Conservation (phyloP, 2,329 filamentous ascomycete genomes). For the Colletotrichum eremochloae region DNA sequence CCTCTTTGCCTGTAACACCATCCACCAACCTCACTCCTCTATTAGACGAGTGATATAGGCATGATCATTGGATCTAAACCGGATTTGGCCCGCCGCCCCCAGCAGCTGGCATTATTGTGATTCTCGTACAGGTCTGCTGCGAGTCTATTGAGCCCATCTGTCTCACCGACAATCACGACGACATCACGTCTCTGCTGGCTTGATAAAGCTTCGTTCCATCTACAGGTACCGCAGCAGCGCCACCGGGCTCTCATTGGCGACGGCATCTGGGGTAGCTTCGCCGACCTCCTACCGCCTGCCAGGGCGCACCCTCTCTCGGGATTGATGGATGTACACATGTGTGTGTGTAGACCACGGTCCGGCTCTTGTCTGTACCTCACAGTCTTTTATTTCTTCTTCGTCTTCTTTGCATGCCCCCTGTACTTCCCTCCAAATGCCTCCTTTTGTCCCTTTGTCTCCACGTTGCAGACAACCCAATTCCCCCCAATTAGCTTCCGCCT, state of each 20-base stretch:
- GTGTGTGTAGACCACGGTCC: constrained; percentile 2
- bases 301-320: constrained; percentile 19
- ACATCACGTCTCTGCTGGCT: constrained; percentile 21
- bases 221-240: constrained; percentile 32
- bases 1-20: neutral
- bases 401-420: constrained; percentile 9
- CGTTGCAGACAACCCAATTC: constrained; percentile 1
- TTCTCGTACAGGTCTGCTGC: constrained; percentile 3
- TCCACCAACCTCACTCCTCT: neutral
- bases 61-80: neutral
- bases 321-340: constrained; percentile 19
- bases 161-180: neutral
- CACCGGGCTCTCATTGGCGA: constrained; percentile 34
- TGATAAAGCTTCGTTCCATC: constrained; percentile 38
- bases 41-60: neutral
- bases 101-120: neutral
- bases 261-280: constrained; percentile 4
- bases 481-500: constrained; percentile 4
- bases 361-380: neutral
- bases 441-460: constrained; percentile 5
- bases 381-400: neutral
- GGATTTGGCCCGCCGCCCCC: no score
- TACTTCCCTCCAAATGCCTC: constrained; percentile 7
- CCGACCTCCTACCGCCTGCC: neutral
- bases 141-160: neutral